Conservation (phyloP, 2,329 filamentous ascomycete species). For the Colletotrichum destructivum region DNA sequence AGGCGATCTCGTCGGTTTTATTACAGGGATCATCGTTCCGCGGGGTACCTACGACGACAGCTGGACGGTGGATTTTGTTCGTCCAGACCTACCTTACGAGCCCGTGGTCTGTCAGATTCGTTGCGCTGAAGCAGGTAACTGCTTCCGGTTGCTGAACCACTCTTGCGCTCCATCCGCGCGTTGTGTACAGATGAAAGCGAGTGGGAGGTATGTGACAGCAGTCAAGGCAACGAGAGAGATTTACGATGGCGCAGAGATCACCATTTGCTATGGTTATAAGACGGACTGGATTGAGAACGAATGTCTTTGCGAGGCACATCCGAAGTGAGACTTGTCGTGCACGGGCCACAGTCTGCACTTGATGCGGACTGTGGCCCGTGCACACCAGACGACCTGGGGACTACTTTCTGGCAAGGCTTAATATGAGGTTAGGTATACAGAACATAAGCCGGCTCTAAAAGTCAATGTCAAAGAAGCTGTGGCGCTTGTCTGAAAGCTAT, state of each 20-base stretch:
- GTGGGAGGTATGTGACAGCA: constrained; percentile 16
- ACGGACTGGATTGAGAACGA: background rate
- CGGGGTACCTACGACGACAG: background rate
- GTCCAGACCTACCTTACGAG: background rate
- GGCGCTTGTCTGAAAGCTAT: too few relatives aligned
- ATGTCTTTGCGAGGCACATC: background rate
- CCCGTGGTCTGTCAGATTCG: constrained; percentile 6
- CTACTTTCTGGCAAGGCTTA: too few relatives aligned
- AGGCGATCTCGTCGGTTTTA: background rate
- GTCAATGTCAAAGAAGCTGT: too few relatives aligned
- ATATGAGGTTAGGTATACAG: too few relatives aligned
- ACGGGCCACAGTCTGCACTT: too few relatives aligned
- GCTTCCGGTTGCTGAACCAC: constrained; percentile 17
- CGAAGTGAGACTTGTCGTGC: too few relatives aligned
- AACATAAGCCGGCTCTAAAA: too few relatives aligned
- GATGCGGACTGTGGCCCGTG: too few relatives aligned
- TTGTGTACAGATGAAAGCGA: background rate
- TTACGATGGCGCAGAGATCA: constrained; percentile 5
- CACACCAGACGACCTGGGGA: too few relatives aligned
- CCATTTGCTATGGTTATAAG: constrained; percentile 1
- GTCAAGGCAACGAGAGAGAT: constrained; percentile 3
- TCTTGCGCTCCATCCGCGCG: constrained; percentile 1
- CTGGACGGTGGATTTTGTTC: constrained; percentile 6
- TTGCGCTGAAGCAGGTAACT: constrained; percentile 5
- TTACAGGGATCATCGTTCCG: background rate